Evolutionary conservation across 306 rosid genomes (phyloP), one percentile per base, ranked within the genome.

Genomic region (Vigna trinervia): DNA sequence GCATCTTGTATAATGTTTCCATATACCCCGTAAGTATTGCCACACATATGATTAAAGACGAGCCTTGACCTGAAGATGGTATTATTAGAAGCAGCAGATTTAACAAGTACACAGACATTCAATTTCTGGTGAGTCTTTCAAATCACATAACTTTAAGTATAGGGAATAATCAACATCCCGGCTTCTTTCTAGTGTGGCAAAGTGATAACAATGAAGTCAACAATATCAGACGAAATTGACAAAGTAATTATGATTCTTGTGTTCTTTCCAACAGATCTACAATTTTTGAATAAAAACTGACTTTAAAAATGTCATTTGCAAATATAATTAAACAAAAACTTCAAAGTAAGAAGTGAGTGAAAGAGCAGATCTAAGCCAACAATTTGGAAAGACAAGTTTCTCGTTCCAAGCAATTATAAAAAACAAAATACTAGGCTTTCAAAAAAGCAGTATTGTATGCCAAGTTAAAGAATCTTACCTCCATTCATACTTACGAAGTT

Each of bases 11-110:
- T 78, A 92, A 69, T 12, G 96, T 95, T 84, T 92, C 99, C 71
- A 91, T 91, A 82, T 95, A 95, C 76, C 99, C 97, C 39, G 92
- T 89, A 89, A 95, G 83, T 84, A 95, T 95, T 81, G 95, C 97
- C 48, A 95, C 97, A 30, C 99, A 95, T 71, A 95, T 88, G 77
- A 95, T 90, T 64, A 92, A 86, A 77, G 96, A 90, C 20, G 99
- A 92, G 71, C 99, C 99, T 81, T 95, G 99, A 81, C 99, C 99
- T 95, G 97, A 61, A 86, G 84, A 78, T 81, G 34, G 78, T 58
- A 82, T 14, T 64, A 66, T 47, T 48, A 59, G 76, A 86, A 79
- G 76, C 69, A 78, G 62, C 36, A 74, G 60, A 83, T 20, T 71
- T 26, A 62, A 69, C n/a, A 50, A 59, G 41, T 60, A 61, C 30